phyloP scores from a whole-genome alignment of 2,329 filamentous ascomycete species.

The Dactylellina leptospora region DNA sequence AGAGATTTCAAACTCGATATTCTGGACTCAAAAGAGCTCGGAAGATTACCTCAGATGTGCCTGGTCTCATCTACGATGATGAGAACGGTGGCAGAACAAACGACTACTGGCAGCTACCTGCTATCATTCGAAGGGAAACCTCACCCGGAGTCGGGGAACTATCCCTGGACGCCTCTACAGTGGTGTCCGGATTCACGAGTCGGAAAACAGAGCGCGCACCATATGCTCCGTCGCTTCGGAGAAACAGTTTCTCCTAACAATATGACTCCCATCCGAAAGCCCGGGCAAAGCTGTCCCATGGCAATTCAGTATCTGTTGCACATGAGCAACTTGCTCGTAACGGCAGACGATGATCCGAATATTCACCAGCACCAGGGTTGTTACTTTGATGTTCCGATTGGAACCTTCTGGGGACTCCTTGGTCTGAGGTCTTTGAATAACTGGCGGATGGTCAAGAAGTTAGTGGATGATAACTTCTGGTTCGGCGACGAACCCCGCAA shows the following conservation, averaged over 20 bases:
- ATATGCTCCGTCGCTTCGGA: conserved; percentile 31
- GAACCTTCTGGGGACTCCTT: conserved; percentile 35
- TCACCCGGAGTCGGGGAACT: neutral
- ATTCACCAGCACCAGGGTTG: conserved; percentile 1
- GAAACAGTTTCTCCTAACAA: neutral
- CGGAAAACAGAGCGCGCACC: neutral
- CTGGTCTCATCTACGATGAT: conserved; percentile 14
- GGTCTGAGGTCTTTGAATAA: conserved; percentile 18
- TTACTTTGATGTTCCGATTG: conserved; percentile 8
- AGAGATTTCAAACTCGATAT: neutral
- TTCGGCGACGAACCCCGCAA: neutral
- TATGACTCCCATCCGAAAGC: neutral
- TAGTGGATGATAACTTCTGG: conserved; percentile 12
- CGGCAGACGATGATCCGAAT: neutral
- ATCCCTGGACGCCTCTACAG: conserved; percentile 2
- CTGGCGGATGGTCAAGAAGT: conserved; percentile 11
- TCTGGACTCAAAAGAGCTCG: neutral
- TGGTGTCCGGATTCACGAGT: conserved; percentile 5
- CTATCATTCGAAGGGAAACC: conserved; percentile 24
- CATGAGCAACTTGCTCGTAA: conserved; percentile 2
- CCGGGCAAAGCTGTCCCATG: conserved; percentile 6
- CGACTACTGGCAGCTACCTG: neutral
- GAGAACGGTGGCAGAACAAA: neutral
- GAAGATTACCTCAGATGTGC: neutral
- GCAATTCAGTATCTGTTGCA: conserved; percentile 17